Percentiles rank a stretch among this genome's conserved stretches.
Conservation (phyloP, 1,284 basidiomycete species). For the Bjerkandera adusta region DNA sequence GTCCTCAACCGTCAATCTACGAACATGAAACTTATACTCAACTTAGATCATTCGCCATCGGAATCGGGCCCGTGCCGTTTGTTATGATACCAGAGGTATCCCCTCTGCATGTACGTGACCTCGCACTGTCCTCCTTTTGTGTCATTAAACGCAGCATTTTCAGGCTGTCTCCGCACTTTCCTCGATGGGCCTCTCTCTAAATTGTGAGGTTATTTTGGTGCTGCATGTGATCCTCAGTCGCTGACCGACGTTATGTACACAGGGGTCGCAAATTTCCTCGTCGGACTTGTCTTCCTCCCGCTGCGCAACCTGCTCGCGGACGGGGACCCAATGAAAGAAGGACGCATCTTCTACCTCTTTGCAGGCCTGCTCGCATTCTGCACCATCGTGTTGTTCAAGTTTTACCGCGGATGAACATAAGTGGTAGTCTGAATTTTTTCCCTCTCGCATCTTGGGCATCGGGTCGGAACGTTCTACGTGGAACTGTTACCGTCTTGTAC, state of each 20-base stretch:
- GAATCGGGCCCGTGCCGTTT: slow-evolving; percentile 91
- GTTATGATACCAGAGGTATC: slow-evolving; percentile 92
- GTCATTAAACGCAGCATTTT: slow-evolving; percentile 1
- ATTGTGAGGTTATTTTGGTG: slow-evolving; percentile 50
- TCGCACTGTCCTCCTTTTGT: slow-evolving; percentile 15
- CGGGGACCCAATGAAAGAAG: slow-evolving; percentile 65
- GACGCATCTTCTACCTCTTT: slow-evolving; percentile 83
- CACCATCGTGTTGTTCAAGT: slow-evolving; percentile 27
- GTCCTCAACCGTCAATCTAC: slow-evolving; percentile 26
- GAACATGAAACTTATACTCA: neutral
- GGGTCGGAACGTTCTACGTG: no score
- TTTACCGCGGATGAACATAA: slow-evolving; percentile 24
- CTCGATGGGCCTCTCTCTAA: slow-evolving; percentile 79
- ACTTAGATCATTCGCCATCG: slow-evolving; percentile 87
- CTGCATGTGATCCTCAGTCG: neutral
- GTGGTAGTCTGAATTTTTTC: neutral
- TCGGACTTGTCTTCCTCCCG: slow-evolving; percentile 82
- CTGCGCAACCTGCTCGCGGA: slow-evolving; percentile 71
- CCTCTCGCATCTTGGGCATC: no score
- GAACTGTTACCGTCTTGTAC: no score
- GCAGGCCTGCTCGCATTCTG: slow-evolving; percentile 33
- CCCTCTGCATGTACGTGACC: slow-evolving; percentile 61
- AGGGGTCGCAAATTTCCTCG: slow-evolving; percentile 84
- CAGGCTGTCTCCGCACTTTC: slow-evolving; percentile 86
- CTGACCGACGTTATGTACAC: slow-evolving; percentile 7